Percentiles rank a stretch among this genome's conserved stretches.
These are phyloP conservation scores for Conoideocrella luteorostrata DNA, from an alignment of 2,329 filamentous ascomycete genomes.

Conservation along the genomic window DNA sequence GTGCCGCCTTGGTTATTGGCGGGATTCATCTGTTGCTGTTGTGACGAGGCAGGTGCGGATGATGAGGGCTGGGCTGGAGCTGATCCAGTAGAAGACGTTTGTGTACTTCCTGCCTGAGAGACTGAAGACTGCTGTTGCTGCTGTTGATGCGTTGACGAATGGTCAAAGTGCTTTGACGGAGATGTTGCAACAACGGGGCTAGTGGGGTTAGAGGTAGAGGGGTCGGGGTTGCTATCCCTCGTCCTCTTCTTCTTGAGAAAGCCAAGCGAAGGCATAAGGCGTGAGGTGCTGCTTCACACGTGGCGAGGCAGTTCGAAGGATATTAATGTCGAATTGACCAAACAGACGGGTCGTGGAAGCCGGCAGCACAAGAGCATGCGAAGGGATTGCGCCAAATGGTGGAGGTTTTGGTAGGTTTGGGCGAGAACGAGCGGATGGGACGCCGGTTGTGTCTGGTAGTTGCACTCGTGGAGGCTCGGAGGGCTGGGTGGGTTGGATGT, in stretches of 20 bases:
- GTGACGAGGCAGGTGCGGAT: slow-evolving; percentile 11
- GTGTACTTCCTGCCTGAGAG: slow-evolving; percentile 11
- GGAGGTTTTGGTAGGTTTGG: slow-evolving; percentile 1
- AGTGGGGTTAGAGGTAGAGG: slow-evolving; percentile 58
- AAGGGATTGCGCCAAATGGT: slow-evolving; percentile 4
- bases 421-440: background rate
- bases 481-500: too few relatives aligned
- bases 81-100: slow-evolving; percentile 11
- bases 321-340: slow-evolving; percentile 3
- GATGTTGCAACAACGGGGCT: slow-evolving; percentile 56
- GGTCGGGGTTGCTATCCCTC: slow-evolving; percentile 76
- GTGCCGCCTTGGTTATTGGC: slow-evolving; percentile 20
- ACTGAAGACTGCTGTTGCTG: slow-evolving; percentile 18
- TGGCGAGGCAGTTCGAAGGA: slow-evolving; percentile 4
- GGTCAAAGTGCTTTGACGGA: slow-evolving; percentile 40
- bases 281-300: slow-evolving; percentile 12
- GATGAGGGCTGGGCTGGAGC: slow-evolving; percentile 9
- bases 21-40: slow-evolving; percentile 17
- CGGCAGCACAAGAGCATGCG: slow-evolving; percentile 3
- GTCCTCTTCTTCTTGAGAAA: slow-evolving; percentile 99
- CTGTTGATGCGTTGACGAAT: slow-evolving; percentile 28
- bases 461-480: background rate
- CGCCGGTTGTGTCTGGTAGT: background rate
- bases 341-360: background rate
- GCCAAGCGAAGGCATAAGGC: slow-evolving; percentile 82